Evolutionary conservation across 768 basidiomycete genomes (phyloP).

Genomic region (Pisolithus albus): DNA sequence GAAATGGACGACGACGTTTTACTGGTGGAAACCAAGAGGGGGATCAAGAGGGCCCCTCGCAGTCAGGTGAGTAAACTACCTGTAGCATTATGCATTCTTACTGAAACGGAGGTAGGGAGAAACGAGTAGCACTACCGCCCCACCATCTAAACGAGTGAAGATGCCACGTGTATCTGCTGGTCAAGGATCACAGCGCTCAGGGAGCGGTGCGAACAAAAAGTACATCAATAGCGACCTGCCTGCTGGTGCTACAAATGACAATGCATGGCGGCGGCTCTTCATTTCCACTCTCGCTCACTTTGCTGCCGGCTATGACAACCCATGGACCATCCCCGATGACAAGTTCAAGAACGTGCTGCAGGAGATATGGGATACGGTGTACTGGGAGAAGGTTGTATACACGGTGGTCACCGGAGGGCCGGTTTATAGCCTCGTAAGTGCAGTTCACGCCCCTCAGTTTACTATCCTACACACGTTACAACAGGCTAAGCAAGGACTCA

Average conservation of each 20-base stretch:
- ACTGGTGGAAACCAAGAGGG: too few species aligned
- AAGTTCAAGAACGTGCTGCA: conserved; percentile 4
- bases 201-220: conserved; percentile 4
- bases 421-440: conserved; percentile 1
- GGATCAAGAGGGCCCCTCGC: neutral
- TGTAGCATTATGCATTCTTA: neutral
- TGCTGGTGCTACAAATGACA: neutral
- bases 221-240: conserved; percentile 7
- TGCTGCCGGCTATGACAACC: conserved; percentile 1
- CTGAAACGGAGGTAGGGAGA: neutral
- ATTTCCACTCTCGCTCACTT: conserved; percentile 4
- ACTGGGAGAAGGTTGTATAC: conserved; percentile 2
- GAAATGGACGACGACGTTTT: too few species aligned
- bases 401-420: neutral
- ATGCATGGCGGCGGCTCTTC: conserved; percentile 1
- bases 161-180: neutral
- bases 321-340: conserved; percentile 3
- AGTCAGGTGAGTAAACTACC: neutral
- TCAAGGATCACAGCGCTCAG: neutral
- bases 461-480: neutral
- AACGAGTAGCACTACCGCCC: neutral
- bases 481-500: conserved; percentile 3
- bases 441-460: too few species aligned
- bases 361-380: conserved; percentile 4
- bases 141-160: neutral